These are phyloP conservation scores for Berberis vulgaris DNA, from an alignment of 164 flowering plant species.

Conservation along the genomic window DNA sequence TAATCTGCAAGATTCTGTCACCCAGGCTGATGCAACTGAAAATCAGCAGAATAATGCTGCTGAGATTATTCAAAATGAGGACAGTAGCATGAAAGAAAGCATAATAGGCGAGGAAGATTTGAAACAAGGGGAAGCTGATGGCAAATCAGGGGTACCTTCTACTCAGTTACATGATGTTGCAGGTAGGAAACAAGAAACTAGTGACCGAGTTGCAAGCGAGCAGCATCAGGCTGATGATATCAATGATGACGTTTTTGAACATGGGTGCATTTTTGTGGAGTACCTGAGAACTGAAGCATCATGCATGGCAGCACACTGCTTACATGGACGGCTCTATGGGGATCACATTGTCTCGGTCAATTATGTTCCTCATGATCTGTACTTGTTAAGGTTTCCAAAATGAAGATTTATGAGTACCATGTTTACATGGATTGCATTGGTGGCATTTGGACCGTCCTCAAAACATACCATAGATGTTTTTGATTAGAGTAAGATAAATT, in stretches of 20 bases:
- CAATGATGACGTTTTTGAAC: conserved; percentile 29
- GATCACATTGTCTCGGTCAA: conserved; percentile 42
- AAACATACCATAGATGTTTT: too few relatives aligned
- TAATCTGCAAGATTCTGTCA: conserved; percentile 5
- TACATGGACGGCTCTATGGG: conserved; percentile 70
- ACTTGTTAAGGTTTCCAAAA: conserved; percentile 45
- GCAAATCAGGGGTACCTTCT: conserved; percentile 6
- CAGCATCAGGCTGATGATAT: conserved; percentile 11
- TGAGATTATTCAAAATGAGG: conserved; percentile 3
- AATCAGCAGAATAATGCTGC: conserved; percentile 4
- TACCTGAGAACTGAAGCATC: conserved; percentile 65
- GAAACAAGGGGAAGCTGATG: conserved; percentile 4
- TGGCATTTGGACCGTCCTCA: too few relatives aligned
- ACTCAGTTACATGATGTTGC: conserved; percentile 5
- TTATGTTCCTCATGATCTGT: conserved; percentile 50
- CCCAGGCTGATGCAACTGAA: conserved; percentile 8
- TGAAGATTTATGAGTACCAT: conserved; percentile 9
- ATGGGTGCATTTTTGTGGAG: conserved; percentile 69
- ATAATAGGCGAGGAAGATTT: conserved; percentile 10
- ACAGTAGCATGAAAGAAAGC: conserved; percentile 8
- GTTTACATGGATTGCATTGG: too few relatives aligned
- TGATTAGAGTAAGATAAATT: too few relatives aligned
- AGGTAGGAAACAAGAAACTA: conserved; percentile 9
- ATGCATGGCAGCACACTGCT: conserved; percentile 69
- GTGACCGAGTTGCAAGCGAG: conserved; percentile 10